Conservation (phyloP, 1,139 yeast genomes). For the Pichia kudriavzevii region DNA sequence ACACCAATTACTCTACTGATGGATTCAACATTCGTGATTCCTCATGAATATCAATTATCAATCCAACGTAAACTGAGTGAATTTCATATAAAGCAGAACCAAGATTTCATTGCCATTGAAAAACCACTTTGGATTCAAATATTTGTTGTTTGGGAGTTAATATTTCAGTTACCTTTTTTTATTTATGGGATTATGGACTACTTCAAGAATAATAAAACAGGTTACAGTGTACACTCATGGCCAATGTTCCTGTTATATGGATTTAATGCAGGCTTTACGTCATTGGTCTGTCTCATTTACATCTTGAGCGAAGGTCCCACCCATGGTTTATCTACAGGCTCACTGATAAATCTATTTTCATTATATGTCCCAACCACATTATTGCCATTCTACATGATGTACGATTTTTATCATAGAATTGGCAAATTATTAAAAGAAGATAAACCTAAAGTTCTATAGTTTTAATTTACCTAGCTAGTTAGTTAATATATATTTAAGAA, state of each 20-base stretch:
- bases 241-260: slow-evolving; percentile 59
- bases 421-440: slow-evolving; percentile 1
- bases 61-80: slow-evolving; percentile 43
- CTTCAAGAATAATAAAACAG: slow-evolving; percentile 9
- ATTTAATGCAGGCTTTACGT: slow-evolving; percentile 68
- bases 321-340: slow-evolving; percentile 31
- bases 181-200: slow-evolving; percentile 33
- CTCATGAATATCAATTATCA: slow-evolving; percentile 38
- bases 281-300: slow-evolving; percentile 53
- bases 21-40: slow-evolving; percentile 68
- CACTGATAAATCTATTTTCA: slow-evolving; percentile 37
- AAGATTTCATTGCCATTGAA: slow-evolving; percentile 57
- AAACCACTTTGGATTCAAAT: slow-evolving; percentile 63
- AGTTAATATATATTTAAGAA: slow-evolving; percentile 1
- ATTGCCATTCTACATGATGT: slow-evolving; percentile 51
- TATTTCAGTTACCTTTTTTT: slow-evolving; percentile 75
- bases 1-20: slow-evolving; percentile 67
- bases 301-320: slow-evolving; percentile 30
- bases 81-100: slow-evolving; percentile 55
- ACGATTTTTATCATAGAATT: slow-evolving; percentile 32
- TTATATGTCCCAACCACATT: slow-evolving; percentile 63
- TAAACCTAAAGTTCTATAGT: slow-evolving; percentile 1
- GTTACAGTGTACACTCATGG: slow-evolving; percentile 25
- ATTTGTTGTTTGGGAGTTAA: slow-evolving; percentile 64
- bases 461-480: background rate